Base-by-base conservation (phyloP, 192 early-diverging fungal genomes). In the Linnemannia elongata region DNA sequence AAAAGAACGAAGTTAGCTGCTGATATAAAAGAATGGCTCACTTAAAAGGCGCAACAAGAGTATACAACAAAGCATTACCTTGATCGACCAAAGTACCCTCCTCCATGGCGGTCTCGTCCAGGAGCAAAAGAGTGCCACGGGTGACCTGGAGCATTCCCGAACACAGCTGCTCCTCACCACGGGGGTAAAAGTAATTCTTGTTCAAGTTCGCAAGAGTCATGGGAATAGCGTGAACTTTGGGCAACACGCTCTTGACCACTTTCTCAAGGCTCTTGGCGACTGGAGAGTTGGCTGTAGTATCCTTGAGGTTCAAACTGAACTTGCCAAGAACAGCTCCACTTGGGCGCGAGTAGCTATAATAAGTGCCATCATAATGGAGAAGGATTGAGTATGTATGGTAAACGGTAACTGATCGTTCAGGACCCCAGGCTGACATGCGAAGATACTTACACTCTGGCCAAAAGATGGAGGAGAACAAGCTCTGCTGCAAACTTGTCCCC, bases 91-190 rank as follows among this genome's bases (percentile, higher is more conserved):
- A 86, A 18, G 90, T 94, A 35, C 95, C 95, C 75, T 96, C 94
- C 33, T 92, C 83, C 79, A 96, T 76, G 27, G 90, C 91, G 1
- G 95, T 95, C 80, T 96, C 95, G 79, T 96, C 95, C 42, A 95
- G 89, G 6, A 96, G 73, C 17, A 96, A 69, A 39, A 87, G 82
- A 0, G 95, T 96, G 20, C 90, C 91, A 5, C 88, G 68, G 20
- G 90, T 85, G 30, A 96, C 88, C 86, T 96, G 95, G 33, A 96
- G 83, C 4, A 92, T 87, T 35, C 95, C 95, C 0, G 95, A 89
- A 12, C 82, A 74, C 30, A 96, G 80, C 27, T 94, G 89, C 69
- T 92, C 88, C 45, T 93, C 92, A 22, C 91, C 91, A 30, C 89
- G 87, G 8, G 95, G 95, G 72, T 87, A 81, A 74, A 93, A 96